These are phyloP conservation scores for Alopecurus myosuroides DNA, from an alignment of 176 grass and related monocot genomes.

Conservation along the genomic window DNA sequence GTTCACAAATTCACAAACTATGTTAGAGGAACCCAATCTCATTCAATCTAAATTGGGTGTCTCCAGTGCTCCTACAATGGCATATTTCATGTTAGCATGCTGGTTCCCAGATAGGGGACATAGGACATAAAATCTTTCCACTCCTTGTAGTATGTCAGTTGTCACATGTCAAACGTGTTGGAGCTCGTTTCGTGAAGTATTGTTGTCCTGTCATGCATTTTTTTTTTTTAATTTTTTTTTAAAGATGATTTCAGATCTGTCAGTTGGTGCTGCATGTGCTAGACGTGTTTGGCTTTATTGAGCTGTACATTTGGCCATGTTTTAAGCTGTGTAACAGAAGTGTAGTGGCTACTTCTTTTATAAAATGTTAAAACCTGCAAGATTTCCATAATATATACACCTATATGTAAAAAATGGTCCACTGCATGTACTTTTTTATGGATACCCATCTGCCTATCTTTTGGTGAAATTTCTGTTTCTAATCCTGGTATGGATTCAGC, in stretches of 20 bases:
- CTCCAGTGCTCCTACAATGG: neutral
- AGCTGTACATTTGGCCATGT: neutral
- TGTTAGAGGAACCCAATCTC: neutral
- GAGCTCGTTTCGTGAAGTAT: neutral
- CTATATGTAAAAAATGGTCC: neutral
- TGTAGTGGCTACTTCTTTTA: neutral
- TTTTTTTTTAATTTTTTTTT: neutral
- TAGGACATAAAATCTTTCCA: neutral
- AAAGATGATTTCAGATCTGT: neutral
- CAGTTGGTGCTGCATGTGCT: conserved; percentile 5
- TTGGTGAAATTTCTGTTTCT: neutral
- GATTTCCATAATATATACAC: neutral
- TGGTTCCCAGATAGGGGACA: neutral
- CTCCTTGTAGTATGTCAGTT: neutral
- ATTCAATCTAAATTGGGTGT: neutral
- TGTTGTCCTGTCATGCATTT: neutral
- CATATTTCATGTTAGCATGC: neutral
- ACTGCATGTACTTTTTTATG: neutral
- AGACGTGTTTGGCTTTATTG: neutral
- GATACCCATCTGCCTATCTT: neutral
- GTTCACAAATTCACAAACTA: neutral
- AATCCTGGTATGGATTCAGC: neutral
- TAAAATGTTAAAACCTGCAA: neutral
- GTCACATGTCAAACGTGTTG: neutral
- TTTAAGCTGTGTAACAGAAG: neutral